Conservation (phyloP, 2,329 filamentous ascomycete species). For the Sporothrix euskadiensis region DNA sequence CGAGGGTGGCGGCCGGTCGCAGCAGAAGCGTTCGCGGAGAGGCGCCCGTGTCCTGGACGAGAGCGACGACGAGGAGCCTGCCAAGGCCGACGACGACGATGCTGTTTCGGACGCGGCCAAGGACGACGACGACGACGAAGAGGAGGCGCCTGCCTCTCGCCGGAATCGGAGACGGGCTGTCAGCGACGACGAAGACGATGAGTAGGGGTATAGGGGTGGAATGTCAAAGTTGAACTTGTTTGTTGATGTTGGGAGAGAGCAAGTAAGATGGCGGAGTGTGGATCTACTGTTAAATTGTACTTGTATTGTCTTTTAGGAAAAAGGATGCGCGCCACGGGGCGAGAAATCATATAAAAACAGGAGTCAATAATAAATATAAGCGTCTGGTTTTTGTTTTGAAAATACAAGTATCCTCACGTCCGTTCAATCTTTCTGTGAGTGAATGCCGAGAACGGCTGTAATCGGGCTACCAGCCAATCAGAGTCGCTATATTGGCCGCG, state of each 20-base stretch:
- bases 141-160: constrained; percentile 21
- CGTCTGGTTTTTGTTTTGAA: neutral
- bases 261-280: neutral
- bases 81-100: neutral
- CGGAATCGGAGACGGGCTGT: constrained; percentile 26
- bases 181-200: constrained; percentile 28
- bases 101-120: neutral
- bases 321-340: constrained; percentile 14
- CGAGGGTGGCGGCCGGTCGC: constrained; percentile 32
- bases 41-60: constrained; percentile 34
- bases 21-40: constrained; percentile 27
- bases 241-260: neutral
- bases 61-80: constrained; percentile 35
- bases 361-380: constrained; percentile 19
- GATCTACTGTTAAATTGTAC: constrained; percentile 19
- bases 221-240: neutral
- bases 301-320: constrained; percentile 18
- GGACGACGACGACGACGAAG: constrained; percentile 23
- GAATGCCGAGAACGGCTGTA: neutral
- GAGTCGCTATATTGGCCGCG: neutral
- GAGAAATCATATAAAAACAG: constrained; percentile 22
- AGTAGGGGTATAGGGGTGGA: neutral
- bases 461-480: neutral
- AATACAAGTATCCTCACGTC: neutral
- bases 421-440: neutral